Conservation (phyloP, 805 yeast genomes). For the Candida oleophila region DNA sequence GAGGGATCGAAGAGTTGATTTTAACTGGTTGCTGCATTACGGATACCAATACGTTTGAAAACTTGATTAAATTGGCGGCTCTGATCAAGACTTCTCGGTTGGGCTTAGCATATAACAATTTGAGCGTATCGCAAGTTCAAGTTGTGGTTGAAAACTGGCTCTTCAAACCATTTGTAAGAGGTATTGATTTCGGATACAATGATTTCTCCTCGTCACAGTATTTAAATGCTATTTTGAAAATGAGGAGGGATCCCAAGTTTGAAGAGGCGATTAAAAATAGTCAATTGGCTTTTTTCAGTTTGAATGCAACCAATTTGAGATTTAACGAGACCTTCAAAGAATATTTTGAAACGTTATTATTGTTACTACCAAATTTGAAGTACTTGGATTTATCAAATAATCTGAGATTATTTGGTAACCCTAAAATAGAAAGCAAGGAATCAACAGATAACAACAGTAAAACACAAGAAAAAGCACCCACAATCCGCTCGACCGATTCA, state of each 20-base stretch:
- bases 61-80: conserved; percentile 57
- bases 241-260: conserved; percentile 16
- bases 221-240: conserved; percentile 38
- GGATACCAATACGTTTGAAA: conserved; percentile 53
- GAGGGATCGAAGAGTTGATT: conserved; percentile 75
- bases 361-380: conserved; percentile 57
- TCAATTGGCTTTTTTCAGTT: conserved; percentile 48
- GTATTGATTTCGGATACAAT: conserved; percentile 84
- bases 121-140: conserved; percentile 57
- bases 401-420: conserved; percentile 49
- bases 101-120: conserved; percentile 76
- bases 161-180: conserved; percentile 47
- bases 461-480: neutral
- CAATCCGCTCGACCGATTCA: neutral
- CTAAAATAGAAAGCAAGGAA: neutral
- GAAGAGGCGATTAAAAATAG: conserved; percentile 19
- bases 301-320: conserved; percentile 61
- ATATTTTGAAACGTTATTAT: conserved; percentile 49
- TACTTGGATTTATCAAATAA: conserved; percentile 77
- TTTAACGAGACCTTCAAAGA: conserved; percentile 49
- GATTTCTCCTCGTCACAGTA: conserved; percentile 48
- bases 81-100: conserved; percentile 54
- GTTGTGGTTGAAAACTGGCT: conserved; percentile 60
- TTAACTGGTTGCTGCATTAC: conserved; percentile 73
- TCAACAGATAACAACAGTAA: conserved; percentile 2